phyloP scores from a whole-genome alignment of 2,329 filamentous ascomycete genomes.

The Colletotrichum lindemuthianum region DNA sequence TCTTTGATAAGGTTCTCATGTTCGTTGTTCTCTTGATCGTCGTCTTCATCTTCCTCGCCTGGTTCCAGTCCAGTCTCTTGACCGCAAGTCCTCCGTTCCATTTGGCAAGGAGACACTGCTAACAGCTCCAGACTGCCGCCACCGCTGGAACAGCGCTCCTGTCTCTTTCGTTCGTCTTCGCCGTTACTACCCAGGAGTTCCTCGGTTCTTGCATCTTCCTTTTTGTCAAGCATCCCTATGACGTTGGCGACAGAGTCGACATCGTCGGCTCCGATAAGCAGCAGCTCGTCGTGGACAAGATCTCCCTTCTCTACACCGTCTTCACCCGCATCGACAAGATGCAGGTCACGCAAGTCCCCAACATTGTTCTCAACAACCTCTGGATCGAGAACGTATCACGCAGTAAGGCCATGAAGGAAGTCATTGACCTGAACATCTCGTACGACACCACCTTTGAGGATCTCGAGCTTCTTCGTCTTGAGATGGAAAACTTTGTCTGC shows the following conservation, averaged over 20 bases:
- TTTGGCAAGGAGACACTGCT: background rate
- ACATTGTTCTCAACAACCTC: conserved; percentile 89
- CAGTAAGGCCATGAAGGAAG: conserved; percentile 91
- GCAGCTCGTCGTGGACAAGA: conserved; percentile 87
- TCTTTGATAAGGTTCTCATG: conserved; percentile 86
- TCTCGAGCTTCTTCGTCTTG: conserved; percentile 82
- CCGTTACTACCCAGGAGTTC: conserved; percentile 90
- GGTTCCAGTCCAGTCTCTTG: conserved; percentile 38
- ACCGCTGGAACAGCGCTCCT: conserved; percentile 92
- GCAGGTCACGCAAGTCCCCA: conserved; percentile 84
- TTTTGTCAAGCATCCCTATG: conserved; percentile 98
- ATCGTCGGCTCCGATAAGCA: conserved; percentile 68
- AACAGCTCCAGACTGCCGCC: conserved; percentile 71
- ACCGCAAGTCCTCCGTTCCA: conserved; percentile 55
- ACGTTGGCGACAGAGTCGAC: conserved; percentile 94
- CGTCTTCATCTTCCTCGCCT: conserved; percentile 76
- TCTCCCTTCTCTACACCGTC: conserved; percentile 91
- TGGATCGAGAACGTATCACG: conserved; percentile 96
- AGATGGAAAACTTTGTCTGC: conserved; percentile 87
- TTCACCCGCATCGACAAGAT: conserved; percentile 82
- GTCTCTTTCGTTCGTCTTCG: conserved; percentile 96
- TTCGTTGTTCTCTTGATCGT: conserved; percentile 83
- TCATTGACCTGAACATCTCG: conserved; percentile 80
- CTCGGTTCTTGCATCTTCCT: conserved; percentile 98
- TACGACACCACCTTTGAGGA: conserved; percentile 93